Evolutionary conservation across 768 basidiomycete genomes (phyloP).

Genomic region (Xanthoconium stramineum): DNA sequence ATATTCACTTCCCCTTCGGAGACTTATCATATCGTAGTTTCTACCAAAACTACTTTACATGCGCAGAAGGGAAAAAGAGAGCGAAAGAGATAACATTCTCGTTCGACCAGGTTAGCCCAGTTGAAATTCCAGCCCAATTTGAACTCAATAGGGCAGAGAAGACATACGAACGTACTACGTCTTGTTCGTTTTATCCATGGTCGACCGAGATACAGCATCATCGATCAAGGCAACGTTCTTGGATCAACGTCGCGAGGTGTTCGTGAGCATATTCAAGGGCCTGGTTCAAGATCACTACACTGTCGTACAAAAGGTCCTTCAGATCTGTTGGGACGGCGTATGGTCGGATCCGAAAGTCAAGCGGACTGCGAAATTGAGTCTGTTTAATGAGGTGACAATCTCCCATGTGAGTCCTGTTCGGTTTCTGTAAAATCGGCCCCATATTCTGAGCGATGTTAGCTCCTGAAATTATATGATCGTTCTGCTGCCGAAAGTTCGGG

Average conservation of each 20-base stretch:
- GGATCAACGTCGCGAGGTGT: conserved; percentile 64
- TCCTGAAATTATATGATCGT: conserved; percentile 75
- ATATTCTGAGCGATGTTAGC: conserved; percentile 34
- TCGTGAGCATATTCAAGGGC: conserved; percentile 72
- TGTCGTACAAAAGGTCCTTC: conserved; percentile 62
- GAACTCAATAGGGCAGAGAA: conserved; percentile 24
- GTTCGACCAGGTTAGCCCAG: conserved; percentile 51
- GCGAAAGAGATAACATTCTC: conserved; percentile 38
- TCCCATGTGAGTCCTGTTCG: conserved; percentile 48
- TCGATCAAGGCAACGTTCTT: conserved; percentile 62
- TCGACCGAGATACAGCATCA: conserved; percentile 45
- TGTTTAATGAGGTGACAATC: conserved; percentile 68
- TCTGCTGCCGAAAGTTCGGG: conserved; percentile 44
- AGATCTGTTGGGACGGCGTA: conserved; percentile 71
- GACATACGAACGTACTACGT: conserved; percentile 81
- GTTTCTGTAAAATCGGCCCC: not conserved
- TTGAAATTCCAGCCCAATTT: not conserved
- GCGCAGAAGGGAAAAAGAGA: conserved; percentile 57
- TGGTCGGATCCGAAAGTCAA: conserved; percentile 75
- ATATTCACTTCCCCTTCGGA: not conserved
- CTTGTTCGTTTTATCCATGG: conserved; percentile 69
- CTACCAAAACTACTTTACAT: conserved; percentile 66
- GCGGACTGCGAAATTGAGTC: conserved; percentile 62
- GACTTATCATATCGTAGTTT: conserved; percentile 37
- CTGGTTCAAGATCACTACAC: conserved; percentile 62